Conservation (phyloP, 108 stramenopile species). For the Skeletonema marinoi region DNA sequence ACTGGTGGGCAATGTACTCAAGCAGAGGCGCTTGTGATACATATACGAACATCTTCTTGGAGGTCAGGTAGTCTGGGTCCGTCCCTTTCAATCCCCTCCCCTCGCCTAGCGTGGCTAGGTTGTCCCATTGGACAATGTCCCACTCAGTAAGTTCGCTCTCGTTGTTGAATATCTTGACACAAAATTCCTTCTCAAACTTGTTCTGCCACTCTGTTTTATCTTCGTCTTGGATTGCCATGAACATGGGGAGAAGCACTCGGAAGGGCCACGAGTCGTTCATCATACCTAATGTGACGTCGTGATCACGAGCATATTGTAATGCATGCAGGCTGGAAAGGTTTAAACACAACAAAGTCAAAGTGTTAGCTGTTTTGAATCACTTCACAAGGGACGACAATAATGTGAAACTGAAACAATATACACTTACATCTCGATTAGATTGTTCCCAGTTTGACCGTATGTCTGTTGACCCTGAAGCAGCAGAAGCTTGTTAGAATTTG, state of each 20-base stretch:
- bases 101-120: background rate
- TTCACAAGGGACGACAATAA: background rate
- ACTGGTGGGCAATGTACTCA: slow-evolving; percentile 24
- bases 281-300: slow-evolving; percentile 9
- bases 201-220: slow-evolving; percentile 3
- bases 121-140: background rate
- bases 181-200: slow-evolving; percentile 19
- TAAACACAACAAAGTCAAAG: background rate
- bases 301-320: slow-evolving; percentile 19
- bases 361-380: background rate
- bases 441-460: slow-evolving; percentile 30
- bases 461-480: slow-evolving; percentile 3
- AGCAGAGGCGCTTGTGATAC: slow-evolving; percentile 5
- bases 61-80: background rate
- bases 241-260: slow-evolving; percentile 17
- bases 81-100: background rate
- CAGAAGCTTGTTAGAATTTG: background rate
- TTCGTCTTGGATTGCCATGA: background rate
- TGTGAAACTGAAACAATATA: too few relatives aligned
- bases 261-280: slow-evolving; percentile 20
- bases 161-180: slow-evolving; percentile 19
- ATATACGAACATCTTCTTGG: slow-evolving; percentile 18
- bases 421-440: slow-evolving; percentile 12
- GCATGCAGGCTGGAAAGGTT: slow-evolving; percentile 10
- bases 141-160: background rate